Evolutionary conservation across 1,284 basidiomycete genomes (phyloP).

Genomic region (Fistulinella staudtii): DNA sequence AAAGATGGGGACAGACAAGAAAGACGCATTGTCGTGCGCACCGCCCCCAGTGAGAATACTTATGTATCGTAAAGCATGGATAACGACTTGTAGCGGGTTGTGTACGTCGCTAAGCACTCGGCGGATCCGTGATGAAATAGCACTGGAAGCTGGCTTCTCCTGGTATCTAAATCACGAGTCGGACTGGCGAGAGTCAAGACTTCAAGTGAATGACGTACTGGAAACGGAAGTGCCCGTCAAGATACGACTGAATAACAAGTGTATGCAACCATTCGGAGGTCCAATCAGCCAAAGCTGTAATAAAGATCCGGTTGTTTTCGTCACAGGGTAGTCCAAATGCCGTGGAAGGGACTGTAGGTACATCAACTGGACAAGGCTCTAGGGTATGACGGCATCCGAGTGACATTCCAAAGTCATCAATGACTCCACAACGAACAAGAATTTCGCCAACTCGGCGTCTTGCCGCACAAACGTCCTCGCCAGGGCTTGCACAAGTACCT

Average conservation of each 20-base stretch:
- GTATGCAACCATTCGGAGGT: conserved; percentile 27
- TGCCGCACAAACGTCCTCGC: conserved; percentile 16
- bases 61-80: conserved; percentile 52
- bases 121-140: conserved; percentile 19
- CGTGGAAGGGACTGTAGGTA: background rate
- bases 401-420: conserved; percentile 6
- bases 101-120: conserved; percentile 16
- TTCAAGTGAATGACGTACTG: conserved; percentile 17
- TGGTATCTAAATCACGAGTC: conserved; percentile 20
- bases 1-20: conserved; percentile 31
- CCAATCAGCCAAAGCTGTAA: conserved; percentile 25
- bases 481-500: background rate
- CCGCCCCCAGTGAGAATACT: conserved; percentile 27
- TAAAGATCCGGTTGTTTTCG: conserved; percentile 8
- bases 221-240: conserved; percentile 18
- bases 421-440: conserved; percentile 23
- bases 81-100: conserved; percentile 33
- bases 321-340: background rate
- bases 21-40: conserved; percentile 9
- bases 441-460: conserved; percentile 23
- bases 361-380: background rate
- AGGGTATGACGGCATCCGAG: background rate
- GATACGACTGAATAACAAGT: conserved; percentile 25
- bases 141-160: conserved; percentile 4
- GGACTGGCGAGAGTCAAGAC: background rate